A percentile compares a stretch with the other conserved stretches of the same genome.
Evolutionary conservation across 352 stramenopile genomes (phyloP).

Genomic region (Globisporangium barbulae): DNA sequence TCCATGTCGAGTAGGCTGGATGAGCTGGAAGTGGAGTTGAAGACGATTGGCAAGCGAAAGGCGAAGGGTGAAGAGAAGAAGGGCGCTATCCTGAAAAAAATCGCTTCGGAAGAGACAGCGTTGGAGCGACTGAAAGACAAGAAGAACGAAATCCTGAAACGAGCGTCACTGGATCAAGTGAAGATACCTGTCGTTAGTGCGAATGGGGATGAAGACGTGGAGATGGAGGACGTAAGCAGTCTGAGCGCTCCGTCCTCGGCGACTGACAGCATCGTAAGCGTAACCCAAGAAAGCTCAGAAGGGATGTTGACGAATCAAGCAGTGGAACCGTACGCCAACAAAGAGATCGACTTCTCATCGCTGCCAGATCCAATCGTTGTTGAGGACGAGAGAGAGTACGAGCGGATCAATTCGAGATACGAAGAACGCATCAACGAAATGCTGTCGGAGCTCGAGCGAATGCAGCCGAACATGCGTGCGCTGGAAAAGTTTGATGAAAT

Average conservation of each 20-base stretch:
- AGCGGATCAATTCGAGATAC: slow-evolving; percentile 71
- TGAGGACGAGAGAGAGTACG: slow-evolving; percentile 82
- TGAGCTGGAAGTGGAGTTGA: slow-evolving; percentile 61
- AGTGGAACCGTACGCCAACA: slow-evolving; percentile 35
- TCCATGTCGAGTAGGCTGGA: slow-evolving; percentile 38
- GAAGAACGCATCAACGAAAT: slow-evolving; percentile 66
- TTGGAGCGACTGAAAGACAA: slow-evolving; percentile 92
- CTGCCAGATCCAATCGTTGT: slow-evolving; percentile 74
- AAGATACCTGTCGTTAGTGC: slow-evolving; percentile 65
- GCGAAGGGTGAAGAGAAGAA: slow-evolving; percentile 60
- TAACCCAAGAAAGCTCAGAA: slow-evolving; percentile 24
- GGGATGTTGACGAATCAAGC: slow-evolving; percentile 48
- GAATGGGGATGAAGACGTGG: slow-evolving; percentile 28
- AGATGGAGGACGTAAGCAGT: slow-evolving; percentile 50
- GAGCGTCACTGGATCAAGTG: slow-evolving; percentile 94
- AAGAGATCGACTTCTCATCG: slow-evolving; percentile 89
- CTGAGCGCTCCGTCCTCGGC: neutral
- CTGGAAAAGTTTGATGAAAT: slow-evolving; percentile 88
- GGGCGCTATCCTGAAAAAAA: slow-evolving; percentile 72
- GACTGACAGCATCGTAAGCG: slow-evolving; percentile 25
- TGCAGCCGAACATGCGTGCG: slow-evolving; percentile 97
- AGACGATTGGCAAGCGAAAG: slow-evolving; percentile 57
- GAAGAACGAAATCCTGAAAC: slow-evolving; percentile 94
- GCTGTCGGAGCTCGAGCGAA: slow-evolving; percentile 88
- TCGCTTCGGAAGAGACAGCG: slow-evolving; percentile 87